phyloP scores from a whole-genome alignment of 768 basidiomycete species.

The Trametes sanguinea region DNA sequence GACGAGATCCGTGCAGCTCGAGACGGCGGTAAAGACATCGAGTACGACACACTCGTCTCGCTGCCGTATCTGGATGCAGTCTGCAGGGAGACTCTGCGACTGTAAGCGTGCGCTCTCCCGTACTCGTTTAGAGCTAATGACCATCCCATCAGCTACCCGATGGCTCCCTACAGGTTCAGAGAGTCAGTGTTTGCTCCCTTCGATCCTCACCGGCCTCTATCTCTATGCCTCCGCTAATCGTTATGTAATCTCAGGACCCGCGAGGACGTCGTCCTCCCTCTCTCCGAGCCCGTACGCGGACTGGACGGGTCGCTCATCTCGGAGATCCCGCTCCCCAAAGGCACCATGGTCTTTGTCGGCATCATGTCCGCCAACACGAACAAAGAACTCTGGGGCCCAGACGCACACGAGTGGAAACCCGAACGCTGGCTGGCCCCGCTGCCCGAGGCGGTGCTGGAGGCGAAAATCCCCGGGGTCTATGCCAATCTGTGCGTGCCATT shows the following conservation, averaged over 20 bases:
- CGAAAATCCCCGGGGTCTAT: conserved; percentile 24
- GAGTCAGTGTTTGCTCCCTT: conserved; percentile 8
- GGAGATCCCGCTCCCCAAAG: conserved; percentile 39
- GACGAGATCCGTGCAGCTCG: neutral
- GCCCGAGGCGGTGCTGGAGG: conserved; percentile 14
- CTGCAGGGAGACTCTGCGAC: conserved; percentile 26
- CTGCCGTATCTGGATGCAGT: conserved; percentile 36
- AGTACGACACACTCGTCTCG: conserved; percentile 29
- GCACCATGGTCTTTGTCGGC: conserved; percentile 40
- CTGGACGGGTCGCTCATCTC: conserved; percentile 18
- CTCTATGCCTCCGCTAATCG: conserved; percentile 4
- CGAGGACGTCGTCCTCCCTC: conserved; percentile 47
- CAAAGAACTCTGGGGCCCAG: conserved; percentile 45
- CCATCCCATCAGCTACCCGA: conserved; percentile 10
- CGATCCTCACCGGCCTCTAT: neutral
- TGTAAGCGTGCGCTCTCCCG: conserved; percentile 20
- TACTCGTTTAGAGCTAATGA: neutral
- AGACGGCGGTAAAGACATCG: conserved; percentile 18
- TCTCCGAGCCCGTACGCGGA: conserved; percentile 23
- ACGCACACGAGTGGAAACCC: conserved; percentile 45
- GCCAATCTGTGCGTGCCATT: conserved; percentile 18
- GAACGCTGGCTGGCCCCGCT: conserved; percentile 41
- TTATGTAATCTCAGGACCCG: conserved; percentile 8
- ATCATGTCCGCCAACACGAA: conserved; percentile 43
- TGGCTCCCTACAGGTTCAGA: conserved; percentile 12